Evolutionary conservation across 768 basidiomycete genomes (phyloP), one percentile per base, ranked within the genome.

Genomic region (Candolleomyces eurysporus): DNA sequence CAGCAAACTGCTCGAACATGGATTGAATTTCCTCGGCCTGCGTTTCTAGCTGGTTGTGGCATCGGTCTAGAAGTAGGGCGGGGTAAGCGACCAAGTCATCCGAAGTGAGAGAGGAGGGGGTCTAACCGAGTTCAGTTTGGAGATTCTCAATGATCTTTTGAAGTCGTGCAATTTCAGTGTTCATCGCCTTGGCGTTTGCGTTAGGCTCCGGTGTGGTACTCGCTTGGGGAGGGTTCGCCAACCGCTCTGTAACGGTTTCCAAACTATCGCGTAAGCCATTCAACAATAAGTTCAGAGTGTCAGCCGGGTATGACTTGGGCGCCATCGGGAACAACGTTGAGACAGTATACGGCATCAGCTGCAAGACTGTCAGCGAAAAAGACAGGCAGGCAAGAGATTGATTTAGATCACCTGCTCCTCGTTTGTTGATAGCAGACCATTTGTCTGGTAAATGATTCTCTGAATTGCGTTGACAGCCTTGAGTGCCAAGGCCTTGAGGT

Each of bases 381-480:
- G 36, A 57, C 49, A 40, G 49, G 53, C 36, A 60, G 40, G 52
- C 42, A 58, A 56, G 58, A 53, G 45, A 31, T 61, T 22, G 48
- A 51, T 61, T 50, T 36, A 11, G 64, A 74, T 53, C 65, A 82
- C 88, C 75, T 84, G 80, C 66, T 84, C 86, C 39, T 72, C 67
- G 19, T 75, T 72, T 30, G 82, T 76, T 13, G 76, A 69, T 40
- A 78, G 68, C 26, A 76, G 64, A 40, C 64, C 70, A 51, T 74
- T 79, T 46, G 79, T 79, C 60, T 79, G 78, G 64, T 86, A 78
- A 19, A 86, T 58, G 52, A 87, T 71, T 16, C 77, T 72, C 68
- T 89, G 86, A 17, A 90, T 69, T 61, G 87, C 86, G 65, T 92
- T 92, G 40, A 87, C 84, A 6, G 84, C 77, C 43, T 79, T 78